phyloP scores from a whole-genome alignment of 2,329 filamentous ascomycete species.

The Grosmannia serpens region DNA sequence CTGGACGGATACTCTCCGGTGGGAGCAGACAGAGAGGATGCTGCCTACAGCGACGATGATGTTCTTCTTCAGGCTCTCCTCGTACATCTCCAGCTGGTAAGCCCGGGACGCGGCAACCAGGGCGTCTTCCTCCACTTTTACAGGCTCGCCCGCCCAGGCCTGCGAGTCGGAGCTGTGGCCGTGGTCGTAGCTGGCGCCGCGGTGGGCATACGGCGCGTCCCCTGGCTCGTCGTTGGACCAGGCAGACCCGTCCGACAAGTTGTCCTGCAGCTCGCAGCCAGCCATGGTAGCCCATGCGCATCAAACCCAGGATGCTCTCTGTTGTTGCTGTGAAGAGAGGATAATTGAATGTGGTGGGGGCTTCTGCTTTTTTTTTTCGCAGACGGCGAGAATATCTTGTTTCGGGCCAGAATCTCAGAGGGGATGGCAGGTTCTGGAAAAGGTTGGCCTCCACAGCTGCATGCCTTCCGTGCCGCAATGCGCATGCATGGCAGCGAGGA shows the following conservation, averaged over 20 bases:
- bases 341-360: no score
- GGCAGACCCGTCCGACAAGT: neutral
- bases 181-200: neutral
- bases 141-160: neutral
- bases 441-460: no score
- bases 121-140: neutral
- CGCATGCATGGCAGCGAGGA: no score
- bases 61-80: constrained; percentile 55
- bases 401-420: no score
- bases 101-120: constrained; percentile 24
- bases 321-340: no score
- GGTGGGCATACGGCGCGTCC: neutral
- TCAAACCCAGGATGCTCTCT: no score
- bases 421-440: no score
- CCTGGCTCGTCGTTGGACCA: neutral
- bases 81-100: constrained; percentile 69
- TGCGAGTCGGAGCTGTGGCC: neutral
- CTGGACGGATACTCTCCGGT: neutral
- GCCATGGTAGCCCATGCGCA: neutral
- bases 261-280: neutral
- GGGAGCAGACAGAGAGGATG: neutral
- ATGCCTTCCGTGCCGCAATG: no score
- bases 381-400: no score
- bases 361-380: no score
- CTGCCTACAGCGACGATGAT: constrained; percentile 54